Base-by-base conservation (phyloP, 345 rosid species). In the Zanthoxylum bungeanum region DNA sequence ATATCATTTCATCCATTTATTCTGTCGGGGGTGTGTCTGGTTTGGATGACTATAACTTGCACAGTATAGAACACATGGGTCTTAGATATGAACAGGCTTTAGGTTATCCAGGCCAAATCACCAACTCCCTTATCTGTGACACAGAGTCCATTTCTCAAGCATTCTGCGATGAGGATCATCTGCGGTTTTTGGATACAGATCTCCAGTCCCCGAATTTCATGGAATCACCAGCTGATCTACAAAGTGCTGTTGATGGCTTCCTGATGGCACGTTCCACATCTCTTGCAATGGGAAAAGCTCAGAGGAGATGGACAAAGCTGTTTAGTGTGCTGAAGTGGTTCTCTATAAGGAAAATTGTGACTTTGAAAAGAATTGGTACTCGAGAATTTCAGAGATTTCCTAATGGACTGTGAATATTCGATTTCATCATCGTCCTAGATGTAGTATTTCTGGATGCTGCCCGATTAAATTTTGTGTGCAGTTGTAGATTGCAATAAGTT, bases 281-380 rank as follows among this genome's bases (percentile, higher is more conserved):
- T 19, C 58, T 60, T 64, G 77, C 78, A 25, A 79, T 78, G 8
- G 89, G 71, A 57, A 85, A 85, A 72, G 98, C 96, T 28, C 89
- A 89, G 66, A 89, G 73, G 82, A 86, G 98, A 79, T 95, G 99
- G 99, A 86, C 88, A 50, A 95, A 85, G 87, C 75, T 95, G 49
- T 89, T 81, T 71, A 89, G 91, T 37, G 91, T 95, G 64, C 78
- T 93, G 66, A 90, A 89, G 79, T 92, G 93, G 95, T 83, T 95
- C 64, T 81, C 87, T 17, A 77, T 92, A 34, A 83, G 81, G 79
- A 91, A 68, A 73, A 77, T 69, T 56, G 93, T 82, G 71, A 80
- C 80, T 58, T 71, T 68, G 60, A 87, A 73, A 80, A 83, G 70
- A 80, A 70, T 57, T 30, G 67, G 51, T 39, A 67, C 40, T 66